Base-by-base conservation (phyloP, 306 rosid species). In the Cicer judaicum region DNA sequence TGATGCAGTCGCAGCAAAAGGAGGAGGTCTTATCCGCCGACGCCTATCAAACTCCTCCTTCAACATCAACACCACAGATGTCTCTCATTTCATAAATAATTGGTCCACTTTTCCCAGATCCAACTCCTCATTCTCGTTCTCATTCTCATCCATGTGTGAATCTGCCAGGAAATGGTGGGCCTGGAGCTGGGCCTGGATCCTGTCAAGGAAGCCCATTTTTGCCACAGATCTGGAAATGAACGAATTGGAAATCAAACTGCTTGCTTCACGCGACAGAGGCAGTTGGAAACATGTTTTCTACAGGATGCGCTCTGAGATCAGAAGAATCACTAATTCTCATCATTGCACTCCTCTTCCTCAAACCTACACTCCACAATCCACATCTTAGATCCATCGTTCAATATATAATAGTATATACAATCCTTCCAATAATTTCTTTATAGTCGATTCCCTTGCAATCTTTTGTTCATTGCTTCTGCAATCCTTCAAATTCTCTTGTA, bases 191-290 rank as follows among this genome's bases (percentile, higher is more conserved):
- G 79, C 89, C 15, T 93, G 98, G 98, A 77, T 89, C 79, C 84
- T 89, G 7, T 87, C 97, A 6, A 66, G 84, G 43, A 93, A 87
- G 39, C 94, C 93, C 53, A 79, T 86, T 6, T 91, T 93, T 47
- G 91, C 92, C 1, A 46, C 44, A 36, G 98, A 93, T 88, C 96
- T 91, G 69, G 98, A 93, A 82, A 78, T 93, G 91, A 88, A 90
- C 83, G 90, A 91, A 47, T 90, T 85, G 8, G 97, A 87, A 86
- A 79, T 88, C 34, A 91, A 88, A 79, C 24, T 82, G 47, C 90
- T 93, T 5, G 91, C 91, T 10, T 84, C 91, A 52, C 75, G 81
- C 63, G 70, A 71, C 85, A 84, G 75, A 64, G 97, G 97, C 10
- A 93, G 87, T 78, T 87, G 80, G 89, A 78, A 84, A 47, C 97